Evolutionary conservation across 352 stramenopile genomes (phyloP).

Genomic region (Globisporangium camurandrum): DNA sequence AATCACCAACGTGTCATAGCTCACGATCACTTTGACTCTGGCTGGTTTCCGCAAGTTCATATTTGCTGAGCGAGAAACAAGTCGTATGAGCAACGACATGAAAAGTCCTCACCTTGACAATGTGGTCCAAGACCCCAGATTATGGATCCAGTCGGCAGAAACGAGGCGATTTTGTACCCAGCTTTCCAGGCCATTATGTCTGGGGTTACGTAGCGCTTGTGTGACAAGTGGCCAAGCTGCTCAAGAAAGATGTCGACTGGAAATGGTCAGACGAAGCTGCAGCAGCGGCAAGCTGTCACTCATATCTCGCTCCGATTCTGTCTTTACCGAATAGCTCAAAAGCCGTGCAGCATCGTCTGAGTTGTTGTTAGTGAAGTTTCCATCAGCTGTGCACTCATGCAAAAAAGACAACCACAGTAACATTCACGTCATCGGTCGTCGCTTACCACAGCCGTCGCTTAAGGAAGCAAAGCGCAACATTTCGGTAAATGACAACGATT

Average conservation of each 20-base stretch:
- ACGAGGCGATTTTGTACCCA: too few species aligned
- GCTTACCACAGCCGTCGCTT: neutral
- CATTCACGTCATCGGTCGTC: neutral
- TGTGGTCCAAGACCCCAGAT: too few species aligned
- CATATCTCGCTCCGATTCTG: neutral
- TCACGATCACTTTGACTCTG: too few species aligned
- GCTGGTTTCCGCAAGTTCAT: too few species aligned
- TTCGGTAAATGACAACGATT: neutral
- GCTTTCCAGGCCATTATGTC: too few species aligned
- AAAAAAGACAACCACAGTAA: neutral
- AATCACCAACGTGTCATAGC: too few species aligned
- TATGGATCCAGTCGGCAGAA: too few species aligned
- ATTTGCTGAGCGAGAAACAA: too few species aligned
- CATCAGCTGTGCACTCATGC: neutral
- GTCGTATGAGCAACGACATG: too few species aligned
- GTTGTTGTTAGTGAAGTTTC: neutral
- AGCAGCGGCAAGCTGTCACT: conserved; percentile 3
- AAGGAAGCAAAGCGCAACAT: neutral
- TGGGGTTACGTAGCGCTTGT: too few species aligned
- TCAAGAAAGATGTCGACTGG: conserved; percentile 8
- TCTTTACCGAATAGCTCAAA: neutral
- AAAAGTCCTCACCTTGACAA: too few species aligned
- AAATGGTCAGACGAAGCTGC: neutral
- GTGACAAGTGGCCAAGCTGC: too few species aligned
- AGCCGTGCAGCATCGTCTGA: neutral